Conservation (phyloP, 768 basidiomycete species). For the Mycena capillaripes region DNA sequence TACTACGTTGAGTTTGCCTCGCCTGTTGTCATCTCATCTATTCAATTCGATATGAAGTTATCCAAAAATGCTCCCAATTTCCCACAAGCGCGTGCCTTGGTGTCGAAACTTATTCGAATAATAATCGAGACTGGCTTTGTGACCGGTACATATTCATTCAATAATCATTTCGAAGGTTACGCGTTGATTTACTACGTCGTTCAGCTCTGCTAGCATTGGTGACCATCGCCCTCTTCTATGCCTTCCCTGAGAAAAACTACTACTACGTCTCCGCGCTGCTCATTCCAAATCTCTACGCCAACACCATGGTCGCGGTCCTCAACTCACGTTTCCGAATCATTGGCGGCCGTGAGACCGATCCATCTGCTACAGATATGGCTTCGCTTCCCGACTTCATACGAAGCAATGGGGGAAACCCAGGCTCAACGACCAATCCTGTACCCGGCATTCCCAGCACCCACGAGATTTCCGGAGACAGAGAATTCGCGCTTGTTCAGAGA, state of each 20-base stretch:
- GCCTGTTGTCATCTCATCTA: background rate
- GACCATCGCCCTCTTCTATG: slow-evolving; percentile 2
- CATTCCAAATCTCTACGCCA: slow-evolving; percentile 13
- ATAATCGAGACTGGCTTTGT: background rate
- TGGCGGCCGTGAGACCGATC: background rate
- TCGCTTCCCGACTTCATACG: too few species aligned
- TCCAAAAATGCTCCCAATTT: background rate
- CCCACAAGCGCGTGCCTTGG: background rate
- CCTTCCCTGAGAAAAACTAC: background rate
- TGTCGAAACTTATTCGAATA: background rate
- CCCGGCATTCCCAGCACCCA: too few species aligned
- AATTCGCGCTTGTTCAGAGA: too few species aligned
- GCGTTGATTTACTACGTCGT: background rate
- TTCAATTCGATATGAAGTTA: background rate
- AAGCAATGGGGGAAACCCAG: too few species aligned
- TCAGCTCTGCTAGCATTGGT: background rate
- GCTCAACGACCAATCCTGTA: too few species aligned
- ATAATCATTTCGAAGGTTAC: background rate
- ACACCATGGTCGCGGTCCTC: slow-evolving; percentile 17
- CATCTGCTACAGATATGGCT: too few species aligned
- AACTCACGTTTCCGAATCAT: slow-evolving; percentile 10
- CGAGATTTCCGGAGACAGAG: too few species aligned
- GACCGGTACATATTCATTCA: background rate
- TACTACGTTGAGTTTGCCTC: background rate
- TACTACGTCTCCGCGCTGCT: background rate